phyloP scores from a whole-genome alignment of 768 basidiomycete genomes.

The Tephrocybe sp. region DNA sequence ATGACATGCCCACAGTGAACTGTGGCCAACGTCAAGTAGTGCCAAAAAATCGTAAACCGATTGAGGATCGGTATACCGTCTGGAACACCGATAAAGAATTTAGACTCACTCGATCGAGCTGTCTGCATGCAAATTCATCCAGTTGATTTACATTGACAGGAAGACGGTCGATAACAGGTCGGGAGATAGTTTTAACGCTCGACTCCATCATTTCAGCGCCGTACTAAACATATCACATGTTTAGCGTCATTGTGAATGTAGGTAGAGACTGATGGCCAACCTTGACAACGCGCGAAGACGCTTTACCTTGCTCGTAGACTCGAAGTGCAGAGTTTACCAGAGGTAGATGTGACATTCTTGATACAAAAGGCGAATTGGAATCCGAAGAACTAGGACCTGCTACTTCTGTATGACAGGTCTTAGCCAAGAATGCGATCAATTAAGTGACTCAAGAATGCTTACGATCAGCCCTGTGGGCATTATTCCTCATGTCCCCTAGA shows the following conservation, averaged over 20 bases:
- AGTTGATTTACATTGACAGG: slow-evolving; percentile 73
- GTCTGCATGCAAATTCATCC: slow-evolving; percentile 87
- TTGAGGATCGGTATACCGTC: not conserved
- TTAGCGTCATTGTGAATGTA: slow-evolving; percentile 5
- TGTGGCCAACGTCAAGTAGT: not conserved
- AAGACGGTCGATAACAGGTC: slow-evolving; percentile 78
- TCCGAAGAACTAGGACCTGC: slow-evolving; percentile 15
- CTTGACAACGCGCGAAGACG: slow-evolving; percentile 82
- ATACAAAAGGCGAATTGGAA: slow-evolving; percentile 34
- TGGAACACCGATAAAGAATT: not conserved
- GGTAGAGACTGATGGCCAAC: slow-evolving; percentile 37
- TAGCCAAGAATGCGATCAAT: not conserved
- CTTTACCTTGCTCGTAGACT: slow-evolving; percentile 82
- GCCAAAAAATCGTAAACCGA: not conserved
- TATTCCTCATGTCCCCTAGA: slow-evolving; percentile 75
- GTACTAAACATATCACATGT: slow-evolving; percentile 51
- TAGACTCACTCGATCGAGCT: slow-evolving; percentile 74
- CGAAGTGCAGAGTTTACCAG: slow-evolving; percentile 71
- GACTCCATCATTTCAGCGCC: slow-evolving; percentile 88
- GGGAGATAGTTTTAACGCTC: slow-evolving; percentile 76
- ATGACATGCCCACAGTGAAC: not conserved
- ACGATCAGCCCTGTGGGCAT: slow-evolving; percentile 25
- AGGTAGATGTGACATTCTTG: slow-evolving; percentile 66
- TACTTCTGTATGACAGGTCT: not conserved
- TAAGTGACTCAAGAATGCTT: not conserved